Evolutionary conservation across 768 basidiomycete genomes (phyloP).

Genomic region (Crassisporium funariophilum): DNA sequence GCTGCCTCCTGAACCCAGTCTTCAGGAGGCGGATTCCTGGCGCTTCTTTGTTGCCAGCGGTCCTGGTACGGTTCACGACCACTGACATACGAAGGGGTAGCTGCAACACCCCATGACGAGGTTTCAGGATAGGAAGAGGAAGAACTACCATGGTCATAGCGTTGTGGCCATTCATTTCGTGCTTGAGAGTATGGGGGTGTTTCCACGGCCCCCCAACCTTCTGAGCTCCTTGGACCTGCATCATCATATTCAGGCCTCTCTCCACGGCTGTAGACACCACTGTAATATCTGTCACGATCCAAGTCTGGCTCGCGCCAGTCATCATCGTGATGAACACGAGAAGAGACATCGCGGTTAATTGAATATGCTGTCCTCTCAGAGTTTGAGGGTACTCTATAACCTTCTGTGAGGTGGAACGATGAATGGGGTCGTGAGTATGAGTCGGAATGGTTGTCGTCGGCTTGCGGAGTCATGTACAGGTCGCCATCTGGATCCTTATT

Average conservation of each 20-base stretch:
- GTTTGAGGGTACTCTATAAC: conserved; percentile 46
- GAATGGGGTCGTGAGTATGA: conserved; percentile 53
- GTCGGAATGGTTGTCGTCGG: conserved; percentile 54
- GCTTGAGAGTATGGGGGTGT: conserved; percentile 43
- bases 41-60: conserved; percentile 27
- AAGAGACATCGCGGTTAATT: conserved; percentile 52
- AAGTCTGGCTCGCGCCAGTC: conserved; percentile 54
- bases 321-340: conserved; percentile 53
- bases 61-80: conserved; percentile 38
- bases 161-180: conserved; percentile 51
- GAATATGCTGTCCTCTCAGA: conserved; percentile 46
- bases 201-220: conserved; percentile 46
- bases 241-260: conserved; percentile 53
- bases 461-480: conserved; percentile 47
- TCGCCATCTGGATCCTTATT: conserved; percentile 55
- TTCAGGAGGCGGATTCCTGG: conserved; percentile 29
- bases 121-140: conserved; percentile 50
- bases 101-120: conserved; percentile 41
- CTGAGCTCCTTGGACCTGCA: conserved; percentile 44
- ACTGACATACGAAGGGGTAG: conserved; percentile 40
- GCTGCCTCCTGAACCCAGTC: conserved; percentile 36
- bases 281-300: conserved; percentile 48
- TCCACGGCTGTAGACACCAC: conserved; percentile 51
- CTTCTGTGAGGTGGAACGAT: conserved; percentile 50
- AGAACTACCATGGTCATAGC: conserved; percentile 44